Evolutionary conservation across 2,329 filamentous ascomycete genomes (phyloP), one percentile per base, ranked within the genome.

Genomic region (Akanthomyces muscarius): DNA sequence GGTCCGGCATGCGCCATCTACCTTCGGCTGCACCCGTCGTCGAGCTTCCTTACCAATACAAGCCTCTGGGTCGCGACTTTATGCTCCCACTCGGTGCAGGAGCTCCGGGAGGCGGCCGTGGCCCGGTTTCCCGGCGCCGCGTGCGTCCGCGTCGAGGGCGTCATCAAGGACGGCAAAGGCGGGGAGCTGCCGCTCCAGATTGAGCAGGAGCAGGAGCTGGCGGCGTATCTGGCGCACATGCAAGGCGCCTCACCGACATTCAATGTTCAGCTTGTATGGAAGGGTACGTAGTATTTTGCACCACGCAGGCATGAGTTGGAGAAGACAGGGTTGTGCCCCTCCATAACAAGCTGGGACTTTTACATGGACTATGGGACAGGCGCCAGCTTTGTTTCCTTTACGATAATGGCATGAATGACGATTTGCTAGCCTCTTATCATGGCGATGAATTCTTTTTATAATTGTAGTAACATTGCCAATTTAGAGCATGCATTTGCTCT

Each of bases 161-260:
- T 91, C 30, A 79, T 91, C 57, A 85, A 83, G 69, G 81, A 85
- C 69, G 80, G 76, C 16, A 80, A 80, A 66, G 86, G 84, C 5
- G 80, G 80, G 56, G 88, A 91, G 70, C 78, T 89, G 51, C 78
- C 78, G 18, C 83, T 90, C 69, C 76, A 81, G 62, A 88, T 94
- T 68, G 87, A 88, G 61, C 82, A 87, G 47, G 88, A 93, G 68
- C 84, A 86, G 65, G 89, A 94, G 75, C 73, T 95, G 65, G 82
- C 83, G 64, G 88, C 87, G 0, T 94, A 93, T 74, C 74, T 95
- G 67, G 80, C 82, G 53, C 88, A 90, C 71, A 79, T 88, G 30
- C 77, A 84, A 66, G 80, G 70, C 14, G 69, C 68, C 25, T 72
- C 79, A 41, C 77, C 79, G 7, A 79, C 75, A 10, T 81, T 82